Base-by-base conservation (phyloP, 805 yeast genomes). In the Metschnikowia lachancei region DNA sequence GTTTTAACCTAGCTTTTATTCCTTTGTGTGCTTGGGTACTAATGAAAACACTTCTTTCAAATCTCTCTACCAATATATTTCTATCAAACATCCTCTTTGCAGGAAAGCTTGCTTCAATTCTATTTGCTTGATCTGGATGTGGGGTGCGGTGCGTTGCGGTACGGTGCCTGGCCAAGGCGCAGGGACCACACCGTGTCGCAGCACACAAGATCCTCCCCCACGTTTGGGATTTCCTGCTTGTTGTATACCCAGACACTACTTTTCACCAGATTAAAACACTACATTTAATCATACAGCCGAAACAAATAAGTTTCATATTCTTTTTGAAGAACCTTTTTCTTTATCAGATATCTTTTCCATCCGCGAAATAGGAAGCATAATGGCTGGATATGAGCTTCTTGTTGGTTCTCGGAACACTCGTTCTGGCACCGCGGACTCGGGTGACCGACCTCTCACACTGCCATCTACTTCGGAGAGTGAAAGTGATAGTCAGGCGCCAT, bases 221-320 rank as follows among this genome's bases (percentile, higher is more conserved):
- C 43, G 43, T n/a, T 40, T 24, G 30, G 17, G 31, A 40, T 40
- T 40, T 32, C 43, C 43, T 40, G 43, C 38, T 40, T 40, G 34
- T 26, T 24, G 43, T 16, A 13, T 33, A 22, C 36, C 20, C 17
- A 24, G 16, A 32, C 24, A 16, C 17, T 37, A 20, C 19, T 17
- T 36, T 33, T 33, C 43, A 36, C 18, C 43, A 40, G 14, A 24
- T 33, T 36, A 9, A 7, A 24, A 4, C 16, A n/a, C 17, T 12
- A 30, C 4, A 6, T 4, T 30, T 13, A 3, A 13, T 14, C 33
- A 30, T 26, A 36, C 9, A 12, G 16, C 31, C 32, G 16, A 22
- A 13, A 22, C 39, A 16, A 26, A 36, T n/a, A n/a, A 5, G 22
- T 22, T 36, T 19, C 16, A 14, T n/a, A 14, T 12, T 33, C 6